phyloP scores from a whole-genome alignment of 805 yeast genomes.

The Danielia reshetovae region DNA sequence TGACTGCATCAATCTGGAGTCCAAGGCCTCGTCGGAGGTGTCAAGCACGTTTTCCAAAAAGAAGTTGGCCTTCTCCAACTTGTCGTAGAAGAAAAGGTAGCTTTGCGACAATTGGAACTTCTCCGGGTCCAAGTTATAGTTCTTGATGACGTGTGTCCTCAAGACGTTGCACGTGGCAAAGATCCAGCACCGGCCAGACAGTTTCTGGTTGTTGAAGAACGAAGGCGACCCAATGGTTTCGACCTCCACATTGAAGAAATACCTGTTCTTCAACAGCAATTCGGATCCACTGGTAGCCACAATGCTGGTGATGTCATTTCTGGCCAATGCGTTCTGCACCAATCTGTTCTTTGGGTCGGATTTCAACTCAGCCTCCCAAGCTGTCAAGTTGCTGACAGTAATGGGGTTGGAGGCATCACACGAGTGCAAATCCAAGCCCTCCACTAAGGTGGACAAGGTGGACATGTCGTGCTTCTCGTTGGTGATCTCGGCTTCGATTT shows the following conservation, averaged over 20 bases:
- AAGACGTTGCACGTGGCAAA: conserved; percentile 78
- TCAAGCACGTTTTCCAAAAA: conserved; percentile 74
- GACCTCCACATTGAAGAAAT: conserved; percentile 35
- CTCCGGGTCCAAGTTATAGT: conserved; percentile 48
- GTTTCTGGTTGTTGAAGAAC: conserved; percentile 53
- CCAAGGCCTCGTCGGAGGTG: conserved; percentile 62
- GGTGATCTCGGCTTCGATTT: not conserved
- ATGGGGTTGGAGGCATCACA: conserved; percentile 3
- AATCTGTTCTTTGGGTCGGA: conserved; percentile 47
- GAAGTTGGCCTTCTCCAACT: conserved; percentile 78
- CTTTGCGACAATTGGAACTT: conserved; percentile 74
- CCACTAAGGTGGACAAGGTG: conserved; percentile 1
- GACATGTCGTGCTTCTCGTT: conserved; percentile 1
- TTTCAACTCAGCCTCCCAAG: conserved; percentile 46
- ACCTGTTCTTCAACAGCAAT: conserved; percentile 22
- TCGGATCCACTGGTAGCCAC: conserved; percentile 30
- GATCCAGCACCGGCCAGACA: conserved; percentile 85
- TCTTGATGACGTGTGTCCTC: conserved; percentile 58
- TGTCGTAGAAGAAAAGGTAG: conserved; percentile 79
- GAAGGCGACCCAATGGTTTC: conserved; percentile 34
- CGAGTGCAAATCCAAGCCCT: conserved; percentile 4
- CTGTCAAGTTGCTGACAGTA: conserved; percentile 24
- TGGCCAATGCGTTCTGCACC: conserved; percentile 52
- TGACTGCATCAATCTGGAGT: conserved; percentile 66
- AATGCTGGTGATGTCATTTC: conserved; percentile 41